Percentiles rank a stretch among this genome's conserved stretches.
Evolutionary conservation across 768 basidiomycete genomes (phyloP).

Genomic region (Mycena epipterygia): DNA sequence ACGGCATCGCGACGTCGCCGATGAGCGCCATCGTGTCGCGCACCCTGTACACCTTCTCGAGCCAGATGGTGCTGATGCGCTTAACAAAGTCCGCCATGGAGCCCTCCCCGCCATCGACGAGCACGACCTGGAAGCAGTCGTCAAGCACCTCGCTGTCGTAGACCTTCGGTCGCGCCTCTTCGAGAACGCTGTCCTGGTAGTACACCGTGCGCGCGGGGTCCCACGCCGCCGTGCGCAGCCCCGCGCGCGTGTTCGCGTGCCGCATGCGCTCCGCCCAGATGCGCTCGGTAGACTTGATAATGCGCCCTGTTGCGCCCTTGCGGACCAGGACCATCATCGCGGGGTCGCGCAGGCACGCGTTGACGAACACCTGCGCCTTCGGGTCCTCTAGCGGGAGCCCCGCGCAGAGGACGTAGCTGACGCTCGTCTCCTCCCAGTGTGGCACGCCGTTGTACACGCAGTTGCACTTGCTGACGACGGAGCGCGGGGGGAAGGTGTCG

Average conservation of each 20-base stretch:
- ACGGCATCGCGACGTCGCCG: constrained; percentile 35
- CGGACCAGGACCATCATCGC: constrained; percentile 48
- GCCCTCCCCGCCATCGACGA: constrained; percentile 44
- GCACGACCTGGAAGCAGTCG: constrained; percentile 47
- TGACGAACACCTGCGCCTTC: constrained; percentile 45
- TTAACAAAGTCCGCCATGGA: constrained; percentile 46
- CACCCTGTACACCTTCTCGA: constrained; percentile 41
- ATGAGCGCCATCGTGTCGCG: constrained; percentile 38
- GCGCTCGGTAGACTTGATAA: constrained; percentile 41
- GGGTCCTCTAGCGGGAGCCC: constrained; percentile 46
- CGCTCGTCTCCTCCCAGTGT: constrained; percentile 46
- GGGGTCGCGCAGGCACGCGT: constrained; percentile 47
- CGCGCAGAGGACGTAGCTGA: constrained; percentile 43
- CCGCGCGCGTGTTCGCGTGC: constrained; percentile 42
- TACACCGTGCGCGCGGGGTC: constrained; percentile 36
- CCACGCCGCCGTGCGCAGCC: constrained; percentile 42
- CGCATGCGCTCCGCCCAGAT: constrained; percentile 47
- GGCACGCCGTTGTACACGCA: constrained; percentile 34
- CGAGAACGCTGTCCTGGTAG: constrained; percentile 40
- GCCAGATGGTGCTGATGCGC: constrained; percentile 46
- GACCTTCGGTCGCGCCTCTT: constrained; percentile 41
- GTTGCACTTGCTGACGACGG: constrained; percentile 39
- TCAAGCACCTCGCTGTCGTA: constrained; percentile 32
- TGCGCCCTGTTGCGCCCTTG: constrained; percentile 42
- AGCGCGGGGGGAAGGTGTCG: constrained; percentile 39